Conservation (phyloP, 2,329 filamentous ascomycete species). For the Cladosporium austrohemisphaericum region DNA sequence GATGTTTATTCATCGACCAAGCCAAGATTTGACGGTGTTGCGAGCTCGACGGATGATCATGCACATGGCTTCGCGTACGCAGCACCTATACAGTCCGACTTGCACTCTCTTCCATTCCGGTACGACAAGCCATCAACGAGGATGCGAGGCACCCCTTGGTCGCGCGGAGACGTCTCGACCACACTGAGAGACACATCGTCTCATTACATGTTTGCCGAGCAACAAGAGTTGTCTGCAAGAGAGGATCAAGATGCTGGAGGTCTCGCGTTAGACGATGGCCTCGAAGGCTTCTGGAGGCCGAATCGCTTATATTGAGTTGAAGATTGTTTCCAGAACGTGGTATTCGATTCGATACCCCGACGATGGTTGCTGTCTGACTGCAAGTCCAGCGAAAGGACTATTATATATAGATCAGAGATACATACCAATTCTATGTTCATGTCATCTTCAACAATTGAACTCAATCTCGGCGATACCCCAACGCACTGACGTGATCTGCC, state of each 20-base stretch:
- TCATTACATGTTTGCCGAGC: neutral
- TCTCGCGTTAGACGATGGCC: neutral
- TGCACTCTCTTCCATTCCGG: neutral
- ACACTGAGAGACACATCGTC: neutral
- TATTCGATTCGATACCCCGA: no score
- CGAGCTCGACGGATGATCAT: neutral
- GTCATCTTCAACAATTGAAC: neutral
- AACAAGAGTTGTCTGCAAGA: neutral
- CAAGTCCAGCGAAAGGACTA: no score
- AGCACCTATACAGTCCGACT: neutral
- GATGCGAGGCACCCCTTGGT: neutral
- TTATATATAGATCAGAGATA: no score
- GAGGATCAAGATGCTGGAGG: neutral
- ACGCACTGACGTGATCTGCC: constrained; percentile 14
- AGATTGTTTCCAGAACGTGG: no score
- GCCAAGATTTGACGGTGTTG: no score
- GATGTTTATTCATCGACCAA: neutral
- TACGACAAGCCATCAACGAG: neutral
- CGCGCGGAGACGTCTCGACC: neutral
- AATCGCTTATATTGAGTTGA: constrained; percentile 44
- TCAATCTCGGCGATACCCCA: neutral
- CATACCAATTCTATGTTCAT: no score
- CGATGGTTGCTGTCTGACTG: no score
- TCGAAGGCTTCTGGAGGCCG: constrained; percentile 42
- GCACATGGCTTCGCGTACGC: neutral